These are phyloP conservation scores for Botrytis galanthina DNA, from an alignment of 2,329 filamentous ascomycete genomes.

Conservation along the genomic window DNA sequence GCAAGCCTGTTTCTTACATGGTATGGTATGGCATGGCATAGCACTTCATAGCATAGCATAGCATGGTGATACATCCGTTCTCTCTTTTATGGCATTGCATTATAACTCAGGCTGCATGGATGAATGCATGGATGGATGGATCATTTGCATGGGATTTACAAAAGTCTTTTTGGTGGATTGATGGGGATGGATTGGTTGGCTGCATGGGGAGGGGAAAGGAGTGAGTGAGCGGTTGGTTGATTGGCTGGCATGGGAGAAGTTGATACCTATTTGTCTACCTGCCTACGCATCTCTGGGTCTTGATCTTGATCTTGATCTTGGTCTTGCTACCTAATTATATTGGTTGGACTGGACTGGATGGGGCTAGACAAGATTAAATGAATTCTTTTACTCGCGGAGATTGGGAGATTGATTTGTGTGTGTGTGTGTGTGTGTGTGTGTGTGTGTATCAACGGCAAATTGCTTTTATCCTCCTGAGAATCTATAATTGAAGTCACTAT, in stretches of 20 bases:
- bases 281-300: not conserved
- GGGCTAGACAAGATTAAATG: not conserved
- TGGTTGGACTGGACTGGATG: not conserved
- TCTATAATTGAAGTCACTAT: too few relatives aligned
- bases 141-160: not conserved
- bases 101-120: not conserved
- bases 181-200: not conserved
- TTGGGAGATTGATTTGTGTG: not conserved
- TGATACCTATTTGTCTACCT: not conserved
- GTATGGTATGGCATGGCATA: not conserved
- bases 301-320: not conserved
- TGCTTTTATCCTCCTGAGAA: too few relatives aligned
- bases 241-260: not conserved
- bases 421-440: not conserved
- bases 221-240: not conserved
- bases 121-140: not conserved
- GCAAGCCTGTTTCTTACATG: not conserved
- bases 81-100: not conserved
- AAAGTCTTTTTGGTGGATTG: not conserved
- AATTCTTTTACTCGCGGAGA: not conserved
- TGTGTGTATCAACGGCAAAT: too few relatives aligned
- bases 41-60: not conserved
- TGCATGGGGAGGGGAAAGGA: not conserved
- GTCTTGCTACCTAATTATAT: not conserved
- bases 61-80: not conserved